A percentile compares a stretch with the other conserved stretches of the same genome.
phyloP scores from a whole-genome alignment of 768 basidiomycete species.

The Suillus decipiens region DNA sequence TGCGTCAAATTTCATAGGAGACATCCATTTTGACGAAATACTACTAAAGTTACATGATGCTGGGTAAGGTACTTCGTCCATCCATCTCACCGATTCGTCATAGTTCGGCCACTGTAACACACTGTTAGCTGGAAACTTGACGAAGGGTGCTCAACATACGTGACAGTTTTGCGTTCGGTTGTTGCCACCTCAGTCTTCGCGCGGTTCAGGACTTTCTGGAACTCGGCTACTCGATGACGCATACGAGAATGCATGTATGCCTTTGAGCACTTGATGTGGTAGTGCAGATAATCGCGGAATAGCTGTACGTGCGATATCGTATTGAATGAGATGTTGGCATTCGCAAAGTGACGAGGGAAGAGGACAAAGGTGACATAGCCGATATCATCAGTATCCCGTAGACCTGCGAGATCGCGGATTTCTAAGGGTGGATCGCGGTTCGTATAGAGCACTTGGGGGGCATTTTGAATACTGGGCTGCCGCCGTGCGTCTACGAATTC shows the following conservation, averaged over 20 bases:
- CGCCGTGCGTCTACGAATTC: slow-evolving; percentile 99
- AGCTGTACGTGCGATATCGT: slow-evolving; percentile 95
- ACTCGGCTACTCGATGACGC: slow-evolving; percentile 91
- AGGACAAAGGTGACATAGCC: slow-evolving; percentile 98
- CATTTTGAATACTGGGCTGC: slow-evolving; percentile 90
- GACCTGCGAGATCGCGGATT: slow-evolving; percentile 82
- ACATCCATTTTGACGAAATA: not conserved
- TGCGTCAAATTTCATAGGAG: not conserved
- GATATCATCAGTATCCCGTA: slow-evolving; percentile 82
- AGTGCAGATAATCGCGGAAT: slow-evolving; percentile 99
- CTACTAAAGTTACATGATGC: slow-evolving; percentile 3
- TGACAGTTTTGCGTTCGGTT: slow-evolving; percentile 88
- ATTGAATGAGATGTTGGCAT: slow-evolving; percentile 60
- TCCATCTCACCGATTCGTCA: slow-evolving; percentile 48
- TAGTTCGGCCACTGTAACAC: slow-evolving; percentile 53
- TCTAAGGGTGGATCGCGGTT: slow-evolving; percentile 97
- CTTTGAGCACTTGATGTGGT: slow-evolving; percentile 98
- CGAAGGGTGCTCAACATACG: slow-evolving; percentile 43
- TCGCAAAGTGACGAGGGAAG: slow-evolving; percentile 93
- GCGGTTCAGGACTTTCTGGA: slow-evolving; percentile 93
- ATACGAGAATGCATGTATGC: slow-evolving; percentile 99
- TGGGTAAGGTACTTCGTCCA: not conserved
- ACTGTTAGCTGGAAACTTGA: slow-evolving; percentile 14
- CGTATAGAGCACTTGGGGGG: slow-evolving; percentile 95
- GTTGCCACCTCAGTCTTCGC: slow-evolving; percentile 90